A percentile compares a stretch with the other conserved stretches of the same genome.
Conservation (phyloP, 352 stramenopile species). For the Phytophthora fragariae region DNA sequence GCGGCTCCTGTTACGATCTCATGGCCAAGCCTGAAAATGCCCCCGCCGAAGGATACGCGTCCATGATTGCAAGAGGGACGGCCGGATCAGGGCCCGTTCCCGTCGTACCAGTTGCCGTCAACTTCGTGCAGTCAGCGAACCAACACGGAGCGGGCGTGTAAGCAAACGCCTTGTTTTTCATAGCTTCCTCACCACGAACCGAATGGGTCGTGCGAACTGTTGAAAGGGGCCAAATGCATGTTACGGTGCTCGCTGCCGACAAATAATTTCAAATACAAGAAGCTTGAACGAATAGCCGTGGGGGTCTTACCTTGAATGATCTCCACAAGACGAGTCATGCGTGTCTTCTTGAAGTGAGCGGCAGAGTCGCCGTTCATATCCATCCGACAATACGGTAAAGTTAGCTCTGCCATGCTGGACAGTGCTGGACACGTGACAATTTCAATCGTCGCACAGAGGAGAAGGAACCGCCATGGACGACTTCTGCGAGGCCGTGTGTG, state of each 20-base stretch:
- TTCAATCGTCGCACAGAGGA: neutral
- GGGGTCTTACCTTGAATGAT: too few species aligned
- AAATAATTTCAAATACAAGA: too few species aligned
- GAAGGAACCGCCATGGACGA: constrained; percentile 31
- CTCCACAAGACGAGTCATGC: neutral
- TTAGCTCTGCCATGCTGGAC: neutral
- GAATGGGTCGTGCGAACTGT: too few species aligned
- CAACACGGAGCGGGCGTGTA: neutral
- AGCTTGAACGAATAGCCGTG: too few species aligned
- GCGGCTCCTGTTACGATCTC: constrained; percentile 10
- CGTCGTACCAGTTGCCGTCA: constrained; percentile 14
- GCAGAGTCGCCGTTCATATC: neutral
- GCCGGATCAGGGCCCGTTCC: constrained; percentile 1
- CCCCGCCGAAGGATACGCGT: constrained; percentile 2
- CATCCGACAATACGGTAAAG: neutral
- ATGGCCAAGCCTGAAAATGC: constrained; percentile 1
- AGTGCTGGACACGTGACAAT: constrained; percentile 1
- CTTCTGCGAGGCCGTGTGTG: constrained; percentile 30
- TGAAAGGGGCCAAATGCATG: too few species aligned
- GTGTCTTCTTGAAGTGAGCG: neutral
- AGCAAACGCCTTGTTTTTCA: neutral
- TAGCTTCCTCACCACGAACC: too few species aligned
- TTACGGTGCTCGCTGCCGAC: too few species aligned
- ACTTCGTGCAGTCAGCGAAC: neutral
- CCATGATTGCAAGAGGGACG: constrained; percentile 8